phyloP scores from a whole-genome alignment of 805 yeast species.

The Kluyveromyces starmeri region DNA sequence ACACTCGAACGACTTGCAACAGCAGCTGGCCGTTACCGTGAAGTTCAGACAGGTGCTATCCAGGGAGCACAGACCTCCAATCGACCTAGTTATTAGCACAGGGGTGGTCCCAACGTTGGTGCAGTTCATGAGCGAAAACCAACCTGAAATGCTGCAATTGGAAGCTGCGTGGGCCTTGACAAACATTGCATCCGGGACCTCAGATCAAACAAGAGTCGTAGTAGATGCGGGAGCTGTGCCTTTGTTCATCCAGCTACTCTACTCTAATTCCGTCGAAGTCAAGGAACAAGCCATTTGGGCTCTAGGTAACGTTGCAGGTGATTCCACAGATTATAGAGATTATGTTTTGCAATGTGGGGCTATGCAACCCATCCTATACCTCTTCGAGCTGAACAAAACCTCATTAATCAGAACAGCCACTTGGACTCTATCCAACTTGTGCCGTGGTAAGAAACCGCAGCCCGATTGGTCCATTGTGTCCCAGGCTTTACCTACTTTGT shows the following conservation, averaged over 20 bases:
- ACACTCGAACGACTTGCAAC: slow-evolving; percentile 63
- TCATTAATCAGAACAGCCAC: slow-evolving; percentile 94
- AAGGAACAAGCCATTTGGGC: slow-evolving; percentile 99
- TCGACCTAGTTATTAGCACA: slow-evolving; percentile 81
- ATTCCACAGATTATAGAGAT: slow-evolving; percentile 84
- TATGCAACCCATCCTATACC: slow-evolving; percentile 73
- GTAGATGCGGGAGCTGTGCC: slow-evolving; percentile 95
- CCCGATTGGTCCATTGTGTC: slow-evolving; percentile 91
- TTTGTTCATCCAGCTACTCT: slow-evolving; percentile 69
- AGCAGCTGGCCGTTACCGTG: slow-evolving; percentile 80
- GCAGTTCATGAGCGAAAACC: slow-evolving; percentile 65
- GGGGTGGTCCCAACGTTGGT: slow-evolving; percentile 93
- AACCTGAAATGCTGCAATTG: slow-evolving; percentile 81
- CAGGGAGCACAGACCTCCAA: slow-evolving; percentile 93
- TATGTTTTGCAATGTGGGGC: slow-evolving; percentile 78
- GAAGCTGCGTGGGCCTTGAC: slow-evolving; percentile 99
- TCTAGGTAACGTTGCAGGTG: slow-evolving; percentile 97
- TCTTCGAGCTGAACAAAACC: slow-evolving; percentile 75
- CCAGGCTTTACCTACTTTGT: slow-evolving; percentile 81
- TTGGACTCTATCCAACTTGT: slow-evolving; percentile 93
- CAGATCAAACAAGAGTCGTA: slow-evolving; percentile 83
- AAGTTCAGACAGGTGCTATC: slow-evolving; percentile 89
- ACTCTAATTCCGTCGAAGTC: slow-evolving; percentile 78
- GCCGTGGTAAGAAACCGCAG: slow-evolving; percentile 94
- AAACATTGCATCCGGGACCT: slow-evolving; percentile 89